Conservation (phyloP, 2,329 filamentous ascomycete genomes). For the Alternaria alternata region DNA sequence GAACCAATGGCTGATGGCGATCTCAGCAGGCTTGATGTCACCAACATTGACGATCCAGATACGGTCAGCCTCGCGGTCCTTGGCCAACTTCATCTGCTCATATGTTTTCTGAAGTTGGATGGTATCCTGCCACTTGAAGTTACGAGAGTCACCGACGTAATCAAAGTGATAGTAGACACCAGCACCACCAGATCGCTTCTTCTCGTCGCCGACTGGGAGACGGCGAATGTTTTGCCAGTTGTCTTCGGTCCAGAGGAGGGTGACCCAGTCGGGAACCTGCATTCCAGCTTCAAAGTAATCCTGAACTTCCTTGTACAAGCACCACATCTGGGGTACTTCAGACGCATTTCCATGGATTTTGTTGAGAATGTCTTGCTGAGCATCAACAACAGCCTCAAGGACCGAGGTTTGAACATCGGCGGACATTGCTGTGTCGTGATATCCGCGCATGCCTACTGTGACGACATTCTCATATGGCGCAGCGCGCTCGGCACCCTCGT, state of each 20-base stretch:
- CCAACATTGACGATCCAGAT: constrained; percentile 75
- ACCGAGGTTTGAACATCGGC: constrained; percentile 65
- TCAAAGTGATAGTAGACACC: constrained; percentile 74
- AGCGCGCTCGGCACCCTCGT: constrained; percentile 70
- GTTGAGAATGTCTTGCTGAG: constrained; percentile 67
- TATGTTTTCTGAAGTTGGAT: constrained; percentile 71
- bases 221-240: constrained; percentile 73
- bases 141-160: constrained; percentile 68
- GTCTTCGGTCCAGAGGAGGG: constrained; percentile 73
- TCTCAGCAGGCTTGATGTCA: constrained; percentile 71
- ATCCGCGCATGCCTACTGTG: constrained; percentile 74
- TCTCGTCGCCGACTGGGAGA: constrained; percentile 68
- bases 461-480: constrained; percentile 72
- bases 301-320: constrained; percentile 77
- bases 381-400: constrained; percentile 67
- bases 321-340: constrained; percentile 73
- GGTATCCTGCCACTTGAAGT: constrained; percentile 69
- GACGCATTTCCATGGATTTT: constrained; percentile 63
- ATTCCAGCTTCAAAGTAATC: constrained; percentile 72
- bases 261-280: constrained; percentile 70
- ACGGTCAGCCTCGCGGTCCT: constrained; percentile 64
- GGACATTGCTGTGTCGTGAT: constrained; percentile 70
- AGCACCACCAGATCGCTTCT: constrained; percentile 66
- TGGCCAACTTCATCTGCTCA: constrained; percentile 70
- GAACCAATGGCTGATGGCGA: constrained; percentile 72